Evolutionary conservation across 1,284 basidiomycete species (phyloP).

Genomic region (Puccinia hordei): DNA sequence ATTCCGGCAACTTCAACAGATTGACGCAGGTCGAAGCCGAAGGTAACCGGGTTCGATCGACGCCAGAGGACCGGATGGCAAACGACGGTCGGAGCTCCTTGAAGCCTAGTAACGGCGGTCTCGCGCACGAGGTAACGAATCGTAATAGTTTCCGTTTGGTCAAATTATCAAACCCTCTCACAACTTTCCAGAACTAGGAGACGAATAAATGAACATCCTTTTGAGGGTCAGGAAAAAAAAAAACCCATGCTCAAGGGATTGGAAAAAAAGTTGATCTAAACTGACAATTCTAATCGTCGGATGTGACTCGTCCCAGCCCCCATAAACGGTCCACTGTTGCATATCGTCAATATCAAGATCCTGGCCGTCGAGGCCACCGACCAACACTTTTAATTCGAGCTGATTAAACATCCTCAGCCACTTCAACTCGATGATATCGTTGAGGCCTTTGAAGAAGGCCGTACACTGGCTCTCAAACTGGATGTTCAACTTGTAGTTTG

Average conservation of each 20-base stretch:
- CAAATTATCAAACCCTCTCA: constrained; percentile 67
- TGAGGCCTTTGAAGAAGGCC: constrained; percentile 74
- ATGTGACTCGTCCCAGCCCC: constrained; percentile 70
- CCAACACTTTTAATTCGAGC: constrained; percentile 68
- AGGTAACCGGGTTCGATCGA: constrained; percentile 67
- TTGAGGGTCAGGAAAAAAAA: not conserved
- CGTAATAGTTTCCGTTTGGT: constrained; percentile 73
- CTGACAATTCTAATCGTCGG: constrained; percentile 68
- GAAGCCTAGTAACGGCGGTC: constrained; percentile 85
- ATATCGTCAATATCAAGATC: constrained; percentile 80
- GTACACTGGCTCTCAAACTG: constrained; percentile 82
- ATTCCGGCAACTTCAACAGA: constrained; percentile 69
- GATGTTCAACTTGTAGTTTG: constrained; percentile 81
- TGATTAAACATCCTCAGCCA: constrained; percentile 94
- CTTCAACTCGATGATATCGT: constrained; percentile 82
- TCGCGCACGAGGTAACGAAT: constrained; percentile 86
- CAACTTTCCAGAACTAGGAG: constrained; percentile 58
- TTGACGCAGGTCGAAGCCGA: constrained; percentile 73
- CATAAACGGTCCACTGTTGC: constrained; percentile 72
- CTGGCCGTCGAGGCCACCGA: constrained; percentile 57
- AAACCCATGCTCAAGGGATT: not conserved
- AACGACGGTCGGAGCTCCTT: constrained; percentile 82
- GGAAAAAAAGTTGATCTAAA: constrained; percentile 69
- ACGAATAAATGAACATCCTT: not conserved
- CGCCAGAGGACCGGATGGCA: constrained; percentile 75